Percentiles rank a stretch among this genome's conserved stretches.
phyloP scores from a whole-genome alignment of 1,284 basidiomycete genomes.

The Cerioporus squamosus region DNA sequence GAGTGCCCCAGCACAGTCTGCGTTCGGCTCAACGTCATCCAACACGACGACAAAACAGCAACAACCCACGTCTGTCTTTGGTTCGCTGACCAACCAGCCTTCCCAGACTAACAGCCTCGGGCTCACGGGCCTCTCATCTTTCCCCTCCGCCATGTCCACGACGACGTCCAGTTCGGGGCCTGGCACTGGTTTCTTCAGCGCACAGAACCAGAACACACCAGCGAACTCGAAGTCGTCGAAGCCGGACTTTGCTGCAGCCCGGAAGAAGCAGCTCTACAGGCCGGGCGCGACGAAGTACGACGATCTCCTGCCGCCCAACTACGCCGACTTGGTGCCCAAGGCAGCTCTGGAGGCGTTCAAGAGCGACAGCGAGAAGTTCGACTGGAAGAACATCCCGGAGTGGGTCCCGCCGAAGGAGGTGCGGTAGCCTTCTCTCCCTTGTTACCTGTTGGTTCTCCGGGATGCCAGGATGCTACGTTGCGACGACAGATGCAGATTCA shows the following conservation, averaged over 20 bases:
- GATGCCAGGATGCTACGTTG: not conserved
- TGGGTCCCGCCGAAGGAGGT: conserved; percentile 78
- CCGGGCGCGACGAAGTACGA: conserved; percentile 62
- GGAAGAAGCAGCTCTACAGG: conserved; percentile 42
- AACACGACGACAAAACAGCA: conserved; percentile 6
- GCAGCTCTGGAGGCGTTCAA: conserved; percentile 63
- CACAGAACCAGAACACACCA: not conserved
- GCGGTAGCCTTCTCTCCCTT: conserved; percentile 39
- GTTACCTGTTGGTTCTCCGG: not conserved
- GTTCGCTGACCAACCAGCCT: conserved; percentile 17
- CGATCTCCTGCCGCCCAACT: conserved; percentile 59
- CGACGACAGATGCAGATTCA: too few species aligned
- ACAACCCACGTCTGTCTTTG: conserved; percentile 36
- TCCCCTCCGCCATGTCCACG: conserved; percentile 1
- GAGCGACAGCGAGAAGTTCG: conserved; percentile 59
- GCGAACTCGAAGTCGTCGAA: conserved; percentile 19
- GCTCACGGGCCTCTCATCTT: conserved; percentile 1
- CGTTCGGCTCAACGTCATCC: conserved; percentile 36
- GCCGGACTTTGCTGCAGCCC: conserved; percentile 49
- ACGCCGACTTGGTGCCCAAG: conserved; percentile 55
- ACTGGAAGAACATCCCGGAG: conserved; percentile 77
- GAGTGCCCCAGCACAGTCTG: conserved; percentile 27
- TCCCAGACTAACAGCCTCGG: not conserved
- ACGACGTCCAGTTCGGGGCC: conserved; percentile 33
- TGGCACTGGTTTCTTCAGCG: conserved; percentile 31